A percentile compares a stretch with the other conserved stretches of the same genome.
phyloP scores from a whole-genome alignment of 305 asterid genomes.

The Fraxinus sp. region DNA sequence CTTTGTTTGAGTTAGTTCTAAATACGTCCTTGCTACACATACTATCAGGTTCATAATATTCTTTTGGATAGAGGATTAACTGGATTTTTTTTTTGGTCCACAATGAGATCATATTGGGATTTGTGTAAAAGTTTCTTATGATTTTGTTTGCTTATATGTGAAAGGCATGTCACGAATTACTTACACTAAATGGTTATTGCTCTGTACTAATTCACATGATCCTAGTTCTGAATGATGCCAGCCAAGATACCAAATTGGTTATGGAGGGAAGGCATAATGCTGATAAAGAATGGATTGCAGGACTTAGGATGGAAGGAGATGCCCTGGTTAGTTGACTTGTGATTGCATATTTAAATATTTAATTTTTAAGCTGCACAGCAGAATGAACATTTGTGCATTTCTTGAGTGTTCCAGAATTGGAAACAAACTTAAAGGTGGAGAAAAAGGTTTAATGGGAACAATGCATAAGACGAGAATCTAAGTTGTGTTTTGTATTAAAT shows the following conservation, averaged over 20 bases:
- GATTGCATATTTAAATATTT: background rate
- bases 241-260: slow-evolving; percentile 66
- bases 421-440: background rate
- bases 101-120: background rate
- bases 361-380: background rate
- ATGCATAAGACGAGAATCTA: background rate
- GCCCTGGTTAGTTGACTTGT: slow-evolving; percentile 47
- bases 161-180: background rate
- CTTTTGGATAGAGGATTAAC: background rate
- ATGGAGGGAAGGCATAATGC: slow-evolving; percentile 89
- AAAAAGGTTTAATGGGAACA: background rate
- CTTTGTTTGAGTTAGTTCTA: background rate
- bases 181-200: slow-evolving; percentile 4
- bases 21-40: background rate
- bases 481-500: background rate
- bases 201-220: slow-evolving; percentile 11
- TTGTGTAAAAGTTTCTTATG: background rate
- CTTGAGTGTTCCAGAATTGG: background rate
- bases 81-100: background rate
- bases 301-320: slow-evolving; percentile 56
- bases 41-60: background rate
- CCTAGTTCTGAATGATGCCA: slow-evolving; percentile 38
- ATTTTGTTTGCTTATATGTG: background rate
- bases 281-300: slow-evolving; percentile 81
- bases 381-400: background rate